phyloP scores from a whole-genome alignment of 1,284 basidiomycete species.

The Moniliophthora roreri region DNA sequence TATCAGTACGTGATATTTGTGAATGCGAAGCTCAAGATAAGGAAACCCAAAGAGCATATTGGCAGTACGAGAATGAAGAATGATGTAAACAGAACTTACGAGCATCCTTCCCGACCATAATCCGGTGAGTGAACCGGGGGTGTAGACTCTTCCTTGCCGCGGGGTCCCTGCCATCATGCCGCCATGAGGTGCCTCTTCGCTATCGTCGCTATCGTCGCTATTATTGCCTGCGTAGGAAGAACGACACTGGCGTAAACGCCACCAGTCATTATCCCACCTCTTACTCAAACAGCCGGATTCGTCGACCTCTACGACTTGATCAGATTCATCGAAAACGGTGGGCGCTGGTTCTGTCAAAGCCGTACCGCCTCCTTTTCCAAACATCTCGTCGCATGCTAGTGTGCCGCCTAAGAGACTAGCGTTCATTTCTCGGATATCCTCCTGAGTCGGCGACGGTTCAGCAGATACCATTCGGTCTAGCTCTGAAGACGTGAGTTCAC shows the following conservation, averaged over 20 bases:
- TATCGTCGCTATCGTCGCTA: constrained; percentile 14
- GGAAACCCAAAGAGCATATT: constrained; percentile 1
- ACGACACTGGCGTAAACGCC: constrained; percentile 49
- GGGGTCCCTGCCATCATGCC: constrained; percentile 10
- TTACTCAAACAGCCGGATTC: constrained; percentile 34
- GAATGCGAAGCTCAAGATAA: background rate
- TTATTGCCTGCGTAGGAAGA: constrained; percentile 40
- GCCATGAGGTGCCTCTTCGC: background rate
- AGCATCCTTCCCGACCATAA: constrained; percentile 62
- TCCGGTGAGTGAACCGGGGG: constrained; percentile 36
- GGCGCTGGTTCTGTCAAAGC: constrained; percentile 2
- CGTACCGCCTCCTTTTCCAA: constrained; percentile 12
- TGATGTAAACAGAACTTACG: constrained; percentile 34
- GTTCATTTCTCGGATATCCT: constrained; percentile 63
- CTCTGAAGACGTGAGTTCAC: constrained; percentile 3
- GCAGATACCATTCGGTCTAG: constrained; percentile 2
- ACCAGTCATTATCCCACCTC: constrained; percentile 62
- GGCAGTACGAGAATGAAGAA: background rate
- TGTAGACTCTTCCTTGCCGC: constrained; percentile 11
- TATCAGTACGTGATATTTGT: background rate
- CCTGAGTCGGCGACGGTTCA: constrained; percentile 47
- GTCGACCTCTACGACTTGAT: constrained; percentile 18
- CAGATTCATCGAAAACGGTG: constrained; percentile 3
- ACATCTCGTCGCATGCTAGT: constrained; percentile 11
- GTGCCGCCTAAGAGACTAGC: constrained; percentile 26